Conservation (phyloP, 2,329 filamentous ascomycete genomes). For the Epichloe gansuensis region DNA sequence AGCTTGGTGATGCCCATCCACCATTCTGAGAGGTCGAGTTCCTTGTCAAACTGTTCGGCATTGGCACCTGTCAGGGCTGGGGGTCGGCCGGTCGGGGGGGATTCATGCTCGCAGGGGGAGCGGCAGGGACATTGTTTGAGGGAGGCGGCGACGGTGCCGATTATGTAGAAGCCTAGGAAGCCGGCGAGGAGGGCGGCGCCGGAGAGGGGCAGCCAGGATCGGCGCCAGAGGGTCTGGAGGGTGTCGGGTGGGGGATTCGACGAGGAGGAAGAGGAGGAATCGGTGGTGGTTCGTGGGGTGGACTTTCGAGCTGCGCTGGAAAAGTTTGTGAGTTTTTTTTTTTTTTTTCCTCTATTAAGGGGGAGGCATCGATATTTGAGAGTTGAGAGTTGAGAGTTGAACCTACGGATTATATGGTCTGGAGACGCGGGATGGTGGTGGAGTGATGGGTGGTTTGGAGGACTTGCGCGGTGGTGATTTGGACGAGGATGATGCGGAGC, state of each 20-base stretch:
- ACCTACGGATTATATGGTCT: conserved; percentile 20
- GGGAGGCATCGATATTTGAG: neutral
- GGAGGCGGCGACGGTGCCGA: conserved; percentile 25
- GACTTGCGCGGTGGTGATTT: conserved; percentile 9
- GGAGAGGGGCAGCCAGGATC: conserved; percentile 31
- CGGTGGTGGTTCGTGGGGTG: neutral
- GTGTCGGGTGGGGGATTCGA: conserved; percentile 17
- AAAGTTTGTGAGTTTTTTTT: neutral
- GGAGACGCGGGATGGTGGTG: conserved; percentile 13
- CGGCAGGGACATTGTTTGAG: conserved; percentile 15
- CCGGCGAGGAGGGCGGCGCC: conserved; percentile 33
- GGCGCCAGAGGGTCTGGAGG: conserved; percentile 23
- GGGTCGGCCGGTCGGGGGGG: conserved; percentile 35
- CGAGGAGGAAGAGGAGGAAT: conserved; percentile 9
- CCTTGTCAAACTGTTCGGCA: conserved; percentile 44
- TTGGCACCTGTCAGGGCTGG: conserved; percentile 31
- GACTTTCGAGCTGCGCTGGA: neutral
- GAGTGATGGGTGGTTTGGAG: conserved; percentile 9
- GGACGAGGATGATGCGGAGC: conserved; percentile 17
- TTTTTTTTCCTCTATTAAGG: neutral
- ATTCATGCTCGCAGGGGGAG: conserved; percentile 20
- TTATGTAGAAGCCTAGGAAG: conserved; percentile 34
- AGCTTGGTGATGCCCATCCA: conserved; percentile 42
- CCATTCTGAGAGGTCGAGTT: conserved; percentile 43
- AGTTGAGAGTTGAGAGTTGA: neutral